Conservation (phyloP, 192 early-diverging fungal genomes). For the Podochytrium sp. region DNA sequence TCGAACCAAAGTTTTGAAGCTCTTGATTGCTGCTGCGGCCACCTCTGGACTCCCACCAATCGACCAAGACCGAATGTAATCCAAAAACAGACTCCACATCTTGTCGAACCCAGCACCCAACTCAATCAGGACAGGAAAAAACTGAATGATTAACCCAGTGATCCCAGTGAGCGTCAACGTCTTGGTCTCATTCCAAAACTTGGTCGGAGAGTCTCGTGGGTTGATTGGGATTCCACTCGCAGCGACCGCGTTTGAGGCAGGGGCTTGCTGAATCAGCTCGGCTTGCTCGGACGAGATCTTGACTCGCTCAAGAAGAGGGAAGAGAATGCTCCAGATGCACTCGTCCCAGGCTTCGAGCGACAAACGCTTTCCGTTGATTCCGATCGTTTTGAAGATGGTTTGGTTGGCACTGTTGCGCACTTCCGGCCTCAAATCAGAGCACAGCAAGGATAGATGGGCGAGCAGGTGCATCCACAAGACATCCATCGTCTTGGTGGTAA, state of each 20-base stretch:
- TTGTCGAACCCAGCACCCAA: conserved; percentile 67
- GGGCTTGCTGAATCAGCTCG: conserved; percentile 16
- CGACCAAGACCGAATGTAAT: conserved; percentile 73
- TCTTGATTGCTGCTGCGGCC: conserved; percentile 73
- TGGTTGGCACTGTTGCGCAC: conserved; percentile 94
- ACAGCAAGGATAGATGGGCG: conserved; percentile 77
- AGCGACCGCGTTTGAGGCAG: not conserved
- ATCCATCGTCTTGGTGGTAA: conserved; percentile 51
- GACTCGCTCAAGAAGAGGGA: conserved; percentile 78
- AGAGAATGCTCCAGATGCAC: conserved; percentile 84
- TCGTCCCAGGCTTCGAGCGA: conserved; percentile 78
- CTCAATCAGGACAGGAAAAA: conserved; percentile 63
- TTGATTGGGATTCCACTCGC: conserved; percentile 18
- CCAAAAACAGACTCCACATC: conserved; percentile 71
- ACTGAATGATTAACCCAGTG: conserved; percentile 67
- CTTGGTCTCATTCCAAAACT: conserved; percentile 92
- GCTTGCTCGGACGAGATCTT: conserved; percentile 54
- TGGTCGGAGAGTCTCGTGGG: conserved; percentile 60
- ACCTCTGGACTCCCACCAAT: conserved; percentile 76
- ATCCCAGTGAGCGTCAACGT: conserved; percentile 74
- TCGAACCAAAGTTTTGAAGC: conserved; percentile 64
- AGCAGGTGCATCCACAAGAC: conserved; percentile 91
- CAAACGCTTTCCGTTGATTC: conserved; percentile 81
- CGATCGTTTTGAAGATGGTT: conserved; percentile 91
- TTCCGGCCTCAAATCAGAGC: conserved; percentile 84